Conservation (phyloP, 1,284 basidiomycete species). For the Thecaphora thlaspeos region DNA sequence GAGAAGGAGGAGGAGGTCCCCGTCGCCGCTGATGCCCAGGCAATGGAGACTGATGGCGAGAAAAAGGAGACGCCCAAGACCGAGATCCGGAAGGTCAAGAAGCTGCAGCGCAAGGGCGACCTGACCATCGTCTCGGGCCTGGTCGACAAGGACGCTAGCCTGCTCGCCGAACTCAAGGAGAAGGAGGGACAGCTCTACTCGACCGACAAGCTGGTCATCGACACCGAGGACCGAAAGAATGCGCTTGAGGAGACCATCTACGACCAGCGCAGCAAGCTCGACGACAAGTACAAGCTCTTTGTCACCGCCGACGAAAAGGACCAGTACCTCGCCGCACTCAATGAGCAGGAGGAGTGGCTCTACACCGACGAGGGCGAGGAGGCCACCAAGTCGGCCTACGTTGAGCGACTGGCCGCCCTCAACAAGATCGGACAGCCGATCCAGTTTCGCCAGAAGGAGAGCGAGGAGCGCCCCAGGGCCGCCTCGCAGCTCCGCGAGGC, state of each 20-base stretch:
- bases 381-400: constrained; percentile 54
- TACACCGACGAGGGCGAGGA: constrained; percentile 57
- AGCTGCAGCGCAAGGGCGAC: constrained; percentile 56
- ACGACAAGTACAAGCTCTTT: constrained; percentile 50
- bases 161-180: constrained; percentile 53
- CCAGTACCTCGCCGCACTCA: constrained; percentile 46
- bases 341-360: constrained; percentile 55
- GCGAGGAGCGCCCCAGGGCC: constrained; percentile 54
- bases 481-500: constrained; percentile 52
- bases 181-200: constrained; percentile 52
- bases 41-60: constrained; percentile 46
- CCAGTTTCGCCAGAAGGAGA: constrained; percentile 46
- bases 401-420: constrained; percentile 45
- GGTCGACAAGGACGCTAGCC: constrained; percentile 37
- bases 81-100: constrained; percentile 56
- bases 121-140: constrained; percentile 48
- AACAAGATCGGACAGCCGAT: constrained; percentile 55
- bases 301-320: constrained; percentile 55
- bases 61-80: constrained; percentile 50
- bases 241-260: constrained; percentile 58
- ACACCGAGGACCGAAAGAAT: constrained; percentile 58
- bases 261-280: constrained; percentile 56
- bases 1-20: constrained; percentile 57
- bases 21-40: constrained; percentile 38
- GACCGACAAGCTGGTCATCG: constrained; percentile 56